These are phyloP conservation scores for Hymenoscyphus fraxineus DNA, from an alignment of 2,329 filamentous ascomycete species.

Conservation along the genomic window DNA sequence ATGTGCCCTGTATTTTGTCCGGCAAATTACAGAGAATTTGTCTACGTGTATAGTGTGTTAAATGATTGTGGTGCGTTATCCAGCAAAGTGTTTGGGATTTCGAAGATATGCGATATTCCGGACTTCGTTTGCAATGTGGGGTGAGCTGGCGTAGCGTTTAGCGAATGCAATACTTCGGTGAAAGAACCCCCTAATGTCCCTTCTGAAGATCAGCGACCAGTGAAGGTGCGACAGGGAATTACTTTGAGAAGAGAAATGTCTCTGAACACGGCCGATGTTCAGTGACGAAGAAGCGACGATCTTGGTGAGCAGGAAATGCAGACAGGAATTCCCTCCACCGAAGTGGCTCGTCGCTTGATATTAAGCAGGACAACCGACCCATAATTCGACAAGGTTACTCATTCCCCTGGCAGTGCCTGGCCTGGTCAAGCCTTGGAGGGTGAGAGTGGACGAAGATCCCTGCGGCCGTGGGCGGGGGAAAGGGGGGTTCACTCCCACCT, in stretches of 20 bases:
- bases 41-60: constrained; percentile 10
- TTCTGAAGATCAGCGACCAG: not conserved
- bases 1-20: constrained; percentile 21
- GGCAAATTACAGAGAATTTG: constrained; percentile 24
- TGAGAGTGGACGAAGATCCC: not conserved
- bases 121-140: constrained; percentile 2
- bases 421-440: not conserved
- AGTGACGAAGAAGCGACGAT: constrained; percentile 4
- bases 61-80: constrained; percentile 11
- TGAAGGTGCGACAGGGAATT: not conserved
- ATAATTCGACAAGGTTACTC: not conserved
- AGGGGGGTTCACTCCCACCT: not conserved
- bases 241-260: not conserved
- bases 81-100: not conserved
- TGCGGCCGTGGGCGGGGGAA: not conserved
- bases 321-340: not conserved
- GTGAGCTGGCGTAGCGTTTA: not conserved
- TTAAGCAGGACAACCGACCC: constrained; percentile 4
- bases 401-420: not conserved
- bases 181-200: not conserved
- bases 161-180: not conserved
- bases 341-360: constrained; percentile 5
- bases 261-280: constrained; percentile 1
- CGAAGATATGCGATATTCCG: constrained; percentile 3
- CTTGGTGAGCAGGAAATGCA: not conserved